These are phyloP conservation scores for Pythium brassicae DNA, from an alignment of 352 stramenopile genomes.

Conservation along the genomic window DNA sequence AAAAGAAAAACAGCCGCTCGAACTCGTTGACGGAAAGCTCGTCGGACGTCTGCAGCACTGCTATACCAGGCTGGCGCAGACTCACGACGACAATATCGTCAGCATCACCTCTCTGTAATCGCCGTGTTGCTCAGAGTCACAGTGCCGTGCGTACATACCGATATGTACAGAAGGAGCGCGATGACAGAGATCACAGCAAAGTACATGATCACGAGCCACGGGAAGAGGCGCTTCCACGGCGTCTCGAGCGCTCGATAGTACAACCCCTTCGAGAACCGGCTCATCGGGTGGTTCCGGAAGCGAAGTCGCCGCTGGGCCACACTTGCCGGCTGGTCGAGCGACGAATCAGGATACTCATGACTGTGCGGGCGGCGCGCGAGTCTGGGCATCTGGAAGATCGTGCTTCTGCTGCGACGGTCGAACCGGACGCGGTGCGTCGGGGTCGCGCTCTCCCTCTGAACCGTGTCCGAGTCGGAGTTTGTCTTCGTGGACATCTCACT, in stretches of 20 bases:
- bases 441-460: conserved; percentile 6
- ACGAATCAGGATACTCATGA: conserved; percentile 11
- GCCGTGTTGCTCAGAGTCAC: no score
- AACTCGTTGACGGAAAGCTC: conserved; percentile 19
- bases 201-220: conserved; percentile 34
- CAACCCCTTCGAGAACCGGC: conserved; percentile 35
- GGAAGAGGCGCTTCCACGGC: conserved; percentile 36
- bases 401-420: conserved; percentile 18
- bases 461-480: conserved; percentile 24
- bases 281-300: conserved; percentile 41
- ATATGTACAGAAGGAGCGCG: conserved; percentile 35
- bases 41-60: conserved; percentile 5
- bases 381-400: conserved; percentile 14
- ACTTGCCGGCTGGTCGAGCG: conserved; percentile 30
- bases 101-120: no score
- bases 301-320: conserved; percentile 27
- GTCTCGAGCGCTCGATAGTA: conserved; percentile 49
- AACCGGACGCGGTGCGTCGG: conserved; percentile 16
- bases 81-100: background rate
- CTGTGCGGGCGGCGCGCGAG: conserved; percentile 12
- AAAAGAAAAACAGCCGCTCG: conserved; percentile 49
- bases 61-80: conserved; percentile 10
- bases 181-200: conserved; percentile 31
- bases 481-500: conserved; percentile 20
- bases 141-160: conserved; percentile 21